Evolutionary conservation across 73 alveolate species (phyloP).

Genomic region (Effrenium voratum): DNA sequence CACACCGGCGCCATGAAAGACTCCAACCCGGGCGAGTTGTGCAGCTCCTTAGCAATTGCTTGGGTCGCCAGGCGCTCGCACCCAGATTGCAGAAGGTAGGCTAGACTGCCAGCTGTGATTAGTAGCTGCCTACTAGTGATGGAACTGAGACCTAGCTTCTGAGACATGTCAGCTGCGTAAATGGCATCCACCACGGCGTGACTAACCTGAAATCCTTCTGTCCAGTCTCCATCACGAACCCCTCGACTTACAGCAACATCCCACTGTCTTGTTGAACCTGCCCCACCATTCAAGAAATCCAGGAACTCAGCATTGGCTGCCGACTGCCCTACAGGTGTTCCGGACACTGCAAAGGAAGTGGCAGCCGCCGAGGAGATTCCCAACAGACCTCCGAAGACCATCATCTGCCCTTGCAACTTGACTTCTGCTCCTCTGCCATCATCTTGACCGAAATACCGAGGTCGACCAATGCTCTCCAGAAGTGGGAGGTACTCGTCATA

Average conservation of each 20-base stretch:
- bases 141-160: background rate
- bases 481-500: slow-evolving; percentile 38
- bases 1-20: background rate
- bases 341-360: slow-evolving; percentile 6
- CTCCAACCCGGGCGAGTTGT: background rate
- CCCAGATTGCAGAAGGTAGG: background rate
- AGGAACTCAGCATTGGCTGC: background rate
- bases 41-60: slow-evolving; percentile 3
- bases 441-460: slow-evolving; percentile 21
- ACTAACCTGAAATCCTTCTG: slow-evolving; percentile 22
- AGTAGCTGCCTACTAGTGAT: slow-evolving; percentile 11
- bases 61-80: background rate
- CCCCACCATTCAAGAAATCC: slow-evolving; percentile 42
- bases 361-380: slow-evolving; percentile 32
- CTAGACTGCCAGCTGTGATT: background rate
- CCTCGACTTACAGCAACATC: slow-evolving; percentile 51
- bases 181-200: slow-evolving; percentile 52
- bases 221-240: slow-evolving; percentile 50
- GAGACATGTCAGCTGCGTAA: slow-evolving; percentile 51
- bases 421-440: slow-evolving; percentile 61
- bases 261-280: slow-evolving; percentile 59
- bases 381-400: slow-evolving; percentile 49
- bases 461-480: background rate
- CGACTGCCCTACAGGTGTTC: background rate
- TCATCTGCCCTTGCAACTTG: slow-evolving; percentile 43